These are phyloP conservation scores for Sporothrix brasiliensis DNA, from an alignment of 2,329 filamentous ascomycete species.

Conservation along the genomic window DNA sequence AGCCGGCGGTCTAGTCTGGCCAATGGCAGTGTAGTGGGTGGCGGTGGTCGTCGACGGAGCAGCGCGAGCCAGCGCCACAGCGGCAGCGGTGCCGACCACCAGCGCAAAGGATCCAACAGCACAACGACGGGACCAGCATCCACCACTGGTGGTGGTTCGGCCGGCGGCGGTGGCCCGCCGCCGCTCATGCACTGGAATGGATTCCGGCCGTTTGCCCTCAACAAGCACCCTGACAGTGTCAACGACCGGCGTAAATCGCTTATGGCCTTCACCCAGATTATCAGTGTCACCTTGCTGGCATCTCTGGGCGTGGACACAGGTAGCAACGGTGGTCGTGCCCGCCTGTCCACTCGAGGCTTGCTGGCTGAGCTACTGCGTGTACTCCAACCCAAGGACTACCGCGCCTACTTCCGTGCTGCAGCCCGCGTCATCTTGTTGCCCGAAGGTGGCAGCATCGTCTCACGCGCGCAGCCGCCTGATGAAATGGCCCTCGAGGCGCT, in stretches of 20 bases:
- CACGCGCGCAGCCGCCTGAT: slow-evolving; percentile 29
- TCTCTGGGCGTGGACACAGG: slow-evolving; percentile 28
- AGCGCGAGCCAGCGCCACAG: slow-evolving; percentile 26
- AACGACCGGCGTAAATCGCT: slow-evolving; percentile 35
- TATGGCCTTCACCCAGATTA: slow-evolving; percentile 33
- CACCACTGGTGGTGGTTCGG: not conserved
- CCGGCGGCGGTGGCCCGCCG: not conserved
- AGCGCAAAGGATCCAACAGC: slow-evolving; percentile 27
- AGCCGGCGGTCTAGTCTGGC: slow-evolving; percentile 23
- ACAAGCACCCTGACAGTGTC: slow-evolving; percentile 32
- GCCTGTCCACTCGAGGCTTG: slow-evolving; percentile 33
- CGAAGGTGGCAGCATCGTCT: slow-evolving; percentile 1
- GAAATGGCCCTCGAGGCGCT: slow-evolving; percentile 34
- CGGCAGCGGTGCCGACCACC: slow-evolving; percentile 18
- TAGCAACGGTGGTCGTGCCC: not conserved
- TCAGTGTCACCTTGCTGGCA: slow-evolving; percentile 29
- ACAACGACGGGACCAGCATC: not conserved
- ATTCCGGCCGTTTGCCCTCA: slow-evolving; percentile 33
- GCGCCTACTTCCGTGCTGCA: slow-evolving; percentile 36
- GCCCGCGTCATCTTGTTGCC: slow-evolving; percentile 36
- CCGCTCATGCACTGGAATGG: slow-evolving; percentile 33
- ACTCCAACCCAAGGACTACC: slow-evolving; percentile 37
- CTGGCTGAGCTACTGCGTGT: slow-evolving; percentile 35
- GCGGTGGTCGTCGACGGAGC: slow-evolving; percentile 27
- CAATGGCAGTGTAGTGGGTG: slow-evolving; percentile 8